Conservation (phyloP, 225 moss, liverwort and hornwort species). For the Antitrichia curtipendula region DNA sequence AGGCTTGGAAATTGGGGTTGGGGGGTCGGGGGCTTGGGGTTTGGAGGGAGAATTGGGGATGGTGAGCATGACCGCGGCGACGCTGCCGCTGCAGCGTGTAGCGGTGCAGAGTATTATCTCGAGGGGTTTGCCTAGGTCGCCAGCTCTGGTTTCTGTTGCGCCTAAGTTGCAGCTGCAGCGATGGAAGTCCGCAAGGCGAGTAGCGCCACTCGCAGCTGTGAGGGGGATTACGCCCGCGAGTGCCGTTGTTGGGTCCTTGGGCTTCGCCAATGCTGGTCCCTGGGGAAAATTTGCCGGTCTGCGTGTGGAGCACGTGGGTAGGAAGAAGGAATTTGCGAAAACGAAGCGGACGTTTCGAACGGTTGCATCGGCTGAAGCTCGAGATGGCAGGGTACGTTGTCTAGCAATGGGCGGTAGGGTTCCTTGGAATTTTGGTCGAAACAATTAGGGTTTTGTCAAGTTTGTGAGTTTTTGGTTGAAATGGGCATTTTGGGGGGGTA, state of each 20-base stretch:
- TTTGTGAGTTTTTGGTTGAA: not conserved
- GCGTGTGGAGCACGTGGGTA: slow-evolving; percentile 4
- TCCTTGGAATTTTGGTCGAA: not conserved
- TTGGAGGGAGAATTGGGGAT: not conserved
- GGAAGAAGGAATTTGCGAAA: slow-evolving; percentile 9
- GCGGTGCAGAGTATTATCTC: slow-evolving; percentile 15
- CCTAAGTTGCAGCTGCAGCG: slow-evolving; percentile 15
- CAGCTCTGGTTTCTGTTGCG: slow-evolving; percentile 11
- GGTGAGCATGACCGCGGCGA: slow-evolving; percentile 11
- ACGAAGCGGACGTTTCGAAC: slow-evolving; percentile 19
- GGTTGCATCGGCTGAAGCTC: slow-evolving; percentile 33
- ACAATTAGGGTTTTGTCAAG: not conserved
- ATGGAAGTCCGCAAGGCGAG: slow-evolving; percentile 8
- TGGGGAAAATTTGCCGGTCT: slow-evolving; percentile 16
- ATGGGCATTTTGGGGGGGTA: not conserved
- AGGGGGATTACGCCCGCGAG: slow-evolving; percentile 5
- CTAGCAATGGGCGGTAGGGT: not conserved
- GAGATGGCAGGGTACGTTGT: slow-evolving; percentile 35
- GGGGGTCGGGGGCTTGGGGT: not conserved
- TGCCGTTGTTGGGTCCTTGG: slow-evolving; percentile 10
- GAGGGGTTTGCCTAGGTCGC: not conserved
- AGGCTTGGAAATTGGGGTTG: not conserved
- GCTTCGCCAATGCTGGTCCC: slow-evolving; percentile 11
- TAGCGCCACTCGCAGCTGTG: slow-evolving; percentile 1
- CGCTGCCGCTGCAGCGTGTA: slow-evolving; percentile 2